These are phyloP conservation scores for Urostyla sp. DNA, from an alignment of 73 alveolate genomes.

Conservation along the genomic window DNA sequence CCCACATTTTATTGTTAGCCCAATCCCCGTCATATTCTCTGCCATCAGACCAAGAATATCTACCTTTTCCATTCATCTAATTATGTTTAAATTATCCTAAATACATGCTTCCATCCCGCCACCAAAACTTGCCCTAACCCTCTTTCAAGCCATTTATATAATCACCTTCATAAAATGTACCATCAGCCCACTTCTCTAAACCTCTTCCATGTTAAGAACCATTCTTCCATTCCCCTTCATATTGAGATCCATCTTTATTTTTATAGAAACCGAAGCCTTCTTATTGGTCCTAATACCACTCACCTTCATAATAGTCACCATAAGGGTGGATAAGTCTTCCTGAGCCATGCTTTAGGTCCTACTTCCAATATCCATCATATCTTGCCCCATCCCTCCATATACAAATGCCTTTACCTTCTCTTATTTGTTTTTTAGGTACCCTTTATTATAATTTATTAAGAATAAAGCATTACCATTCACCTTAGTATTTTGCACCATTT, in stretches of 20 bases:
- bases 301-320: conserved; percentile 15
- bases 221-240: background rate
- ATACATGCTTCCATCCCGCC: conserved; percentile 45
- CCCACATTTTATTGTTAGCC: conserved; percentile 62
- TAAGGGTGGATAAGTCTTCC: background rate
- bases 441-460: too few relatives aligned
- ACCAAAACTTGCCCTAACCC: background rate
- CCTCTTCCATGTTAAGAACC: conserved; percentile 13
- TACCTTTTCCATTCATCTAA: conserved; percentile 61
- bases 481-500: too few relatives aligned
- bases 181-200: background rate
- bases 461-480: too few relatives aligned
- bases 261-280: background rate
- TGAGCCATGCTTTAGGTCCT: background rate
- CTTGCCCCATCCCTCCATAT: conserved; percentile 2
- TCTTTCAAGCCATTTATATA: background rate
- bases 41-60: conserved; percentile 48
- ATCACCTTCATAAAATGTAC: background rate
- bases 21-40: conserved; percentile 70
- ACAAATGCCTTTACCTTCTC: background rate
- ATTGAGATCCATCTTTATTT: background rate
- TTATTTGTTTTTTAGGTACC: background rate
- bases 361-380: background rate
- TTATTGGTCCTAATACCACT: background rate
- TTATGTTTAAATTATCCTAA: conserved; percentile 52